A percentile compares a stretch with the other conserved stretches of the same genome.
phyloP scores from a whole-genome alignment of 495 filamentous ascomycete genomes.

The Penicillium cataractarum region DNA sequence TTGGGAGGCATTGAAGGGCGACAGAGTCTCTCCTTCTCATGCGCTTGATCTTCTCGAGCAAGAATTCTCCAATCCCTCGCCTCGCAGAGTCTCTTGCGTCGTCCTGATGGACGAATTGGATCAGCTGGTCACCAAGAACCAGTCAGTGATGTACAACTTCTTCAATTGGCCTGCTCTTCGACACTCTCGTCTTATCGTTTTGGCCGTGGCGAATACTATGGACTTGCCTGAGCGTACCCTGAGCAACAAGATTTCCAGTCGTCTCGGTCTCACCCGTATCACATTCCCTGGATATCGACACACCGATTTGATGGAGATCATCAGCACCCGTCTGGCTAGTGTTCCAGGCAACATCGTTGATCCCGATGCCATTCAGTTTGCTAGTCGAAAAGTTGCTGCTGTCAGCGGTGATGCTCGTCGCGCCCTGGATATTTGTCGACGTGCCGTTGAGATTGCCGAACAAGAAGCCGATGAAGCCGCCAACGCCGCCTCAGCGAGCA shows the following conservation, averaged over 20 bases:
- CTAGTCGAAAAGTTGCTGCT: slow-evolving; percentile 92
- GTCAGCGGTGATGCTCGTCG: slow-evolving; percentile 93
- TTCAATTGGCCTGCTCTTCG: slow-evolving; percentile 99
- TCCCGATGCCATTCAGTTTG: slow-evolving; percentile 93
- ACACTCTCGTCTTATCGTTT: slow-evolving; percentile 89
- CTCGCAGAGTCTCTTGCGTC: slow-evolving; percentile 90
- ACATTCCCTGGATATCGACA: slow-evolving; percentile 98
- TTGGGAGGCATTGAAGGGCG: slow-evolving; percentile 94
- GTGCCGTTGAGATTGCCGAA: slow-evolving; percentile 95
- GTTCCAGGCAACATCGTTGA: slow-evolving; percentile 91
- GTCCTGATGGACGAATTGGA: slow-evolving; percentile 99
- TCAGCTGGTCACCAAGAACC: slow-evolving; percentile 95
- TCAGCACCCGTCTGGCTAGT: slow-evolving; percentile 82
- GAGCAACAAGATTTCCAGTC: slow-evolving; percentile 95
- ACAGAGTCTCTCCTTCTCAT: slow-evolving; percentile 89
- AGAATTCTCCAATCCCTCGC: slow-evolving; percentile 89
- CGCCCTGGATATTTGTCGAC: slow-evolving; percentile 91
- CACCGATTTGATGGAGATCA: slow-evolving; percentile 97
- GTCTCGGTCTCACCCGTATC: slow-evolving; percentile 86
- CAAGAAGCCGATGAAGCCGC: slow-evolving; percentile 55
- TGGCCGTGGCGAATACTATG: slow-evolving; percentile 99
- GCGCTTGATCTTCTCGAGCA: slow-evolving; percentile 87
- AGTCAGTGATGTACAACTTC: slow-evolving; percentile 99
- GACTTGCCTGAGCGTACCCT: slow-evolving; percentile 95
- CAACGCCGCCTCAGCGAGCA: slow-evolving; percentile 22